Evolutionary conservation across 257 asterid genomes (phyloP).

Genomic region (Nicotiana obtusifolia): DNA sequence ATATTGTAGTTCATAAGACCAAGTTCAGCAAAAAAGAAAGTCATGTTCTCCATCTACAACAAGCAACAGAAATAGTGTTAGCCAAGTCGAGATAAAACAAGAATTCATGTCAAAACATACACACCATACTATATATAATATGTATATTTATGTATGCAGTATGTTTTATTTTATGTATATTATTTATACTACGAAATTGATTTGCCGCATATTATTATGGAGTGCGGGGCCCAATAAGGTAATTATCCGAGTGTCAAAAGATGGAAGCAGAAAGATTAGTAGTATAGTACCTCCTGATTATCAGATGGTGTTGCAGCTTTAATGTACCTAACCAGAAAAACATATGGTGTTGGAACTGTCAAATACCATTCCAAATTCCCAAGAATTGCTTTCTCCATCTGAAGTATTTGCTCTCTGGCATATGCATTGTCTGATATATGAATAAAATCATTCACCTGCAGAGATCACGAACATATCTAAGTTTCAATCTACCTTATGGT

Average conservation of each 20-base stretch:
- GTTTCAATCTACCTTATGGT: too few species aligned
- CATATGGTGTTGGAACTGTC: constrained; percentile 44
- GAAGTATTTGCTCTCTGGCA: constrained; percentile 28
- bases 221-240: too few species aligned
- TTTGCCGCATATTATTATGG: too few species aligned
- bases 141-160: too few species aligned
- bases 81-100: not conserved
- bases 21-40: constrained; percentile 64
- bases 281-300: not conserved
- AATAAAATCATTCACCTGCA: constrained; percentile 49
- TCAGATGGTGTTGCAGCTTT: constrained; percentile 30
- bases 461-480: not conserved
- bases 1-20: constrained; percentile 57
- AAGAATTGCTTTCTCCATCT: constrained; percentile 35
- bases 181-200: too few species aligned
- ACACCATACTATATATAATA: too few species aligned
- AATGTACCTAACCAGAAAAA: constrained; percentile 29
- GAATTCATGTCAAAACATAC: too few species aligned
- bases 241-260: too few species aligned
- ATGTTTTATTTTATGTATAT: too few species aligned
- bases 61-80: not conserved
- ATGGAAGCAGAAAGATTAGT: not conserved
- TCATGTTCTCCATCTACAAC: constrained; percentile 58
- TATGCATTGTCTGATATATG: constrained; percentile 44
- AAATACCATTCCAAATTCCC: constrained; percentile 41